Evolutionary conservation across 2,329 filamentous ascomycete species (phyloP).

Genomic region (Intubia oerlemansii): DNA sequence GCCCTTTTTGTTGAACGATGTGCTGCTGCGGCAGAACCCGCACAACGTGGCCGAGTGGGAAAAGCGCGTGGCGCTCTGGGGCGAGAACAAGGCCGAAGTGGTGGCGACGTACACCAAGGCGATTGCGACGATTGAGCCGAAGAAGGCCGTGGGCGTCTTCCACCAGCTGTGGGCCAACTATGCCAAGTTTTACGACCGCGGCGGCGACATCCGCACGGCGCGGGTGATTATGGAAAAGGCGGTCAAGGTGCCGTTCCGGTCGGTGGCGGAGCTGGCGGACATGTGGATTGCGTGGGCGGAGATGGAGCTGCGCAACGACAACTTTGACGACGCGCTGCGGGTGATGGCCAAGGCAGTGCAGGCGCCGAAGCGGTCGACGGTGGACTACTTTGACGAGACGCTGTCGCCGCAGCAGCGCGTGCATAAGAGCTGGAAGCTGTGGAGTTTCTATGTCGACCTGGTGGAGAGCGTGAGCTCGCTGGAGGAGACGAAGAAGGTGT

Average conservation of each 20-base stretch:
- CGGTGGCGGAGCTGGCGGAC: constrained; percentile 87
- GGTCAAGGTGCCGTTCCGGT: constrained; percentile 93
- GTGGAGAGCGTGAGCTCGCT: constrained; percentile 84
- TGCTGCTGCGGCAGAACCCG: constrained; percentile 83
- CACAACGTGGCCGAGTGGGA: constrained; percentile 95
- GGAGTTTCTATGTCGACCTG: constrained; percentile 97
- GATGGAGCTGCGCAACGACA: constrained; percentile 88
- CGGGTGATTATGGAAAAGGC: constrained; percentile 94
- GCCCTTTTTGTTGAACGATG: constrained; percentile 91
- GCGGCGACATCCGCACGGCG: constrained; percentile 65
- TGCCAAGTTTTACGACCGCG: constrained; percentile 87
- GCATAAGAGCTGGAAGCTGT: constrained; percentile 98
- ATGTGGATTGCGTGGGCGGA: constrained; percentile 99
- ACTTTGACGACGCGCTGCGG: constrained; percentile 81
- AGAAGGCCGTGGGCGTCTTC: constrained; percentile 83
- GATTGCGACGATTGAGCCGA: constrained; percentile 80
- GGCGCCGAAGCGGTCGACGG: constrained; percentile 87
- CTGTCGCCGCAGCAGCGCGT: constrained; percentile 87
- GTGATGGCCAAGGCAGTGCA: constrained; percentile 97
- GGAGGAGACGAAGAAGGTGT: constrained; percentile 83
- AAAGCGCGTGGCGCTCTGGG: constrained; percentile 90
- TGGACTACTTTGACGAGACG: constrained; percentile 97
- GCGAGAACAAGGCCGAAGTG: constrained; percentile 74
- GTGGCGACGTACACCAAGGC: constrained; percentile 90
- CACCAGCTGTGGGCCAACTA: constrained; percentile 94